phyloP scores from a whole-genome alignment of 2,329 filamentous ascomycete species.

The Fusarium xyrophilum region DNA sequence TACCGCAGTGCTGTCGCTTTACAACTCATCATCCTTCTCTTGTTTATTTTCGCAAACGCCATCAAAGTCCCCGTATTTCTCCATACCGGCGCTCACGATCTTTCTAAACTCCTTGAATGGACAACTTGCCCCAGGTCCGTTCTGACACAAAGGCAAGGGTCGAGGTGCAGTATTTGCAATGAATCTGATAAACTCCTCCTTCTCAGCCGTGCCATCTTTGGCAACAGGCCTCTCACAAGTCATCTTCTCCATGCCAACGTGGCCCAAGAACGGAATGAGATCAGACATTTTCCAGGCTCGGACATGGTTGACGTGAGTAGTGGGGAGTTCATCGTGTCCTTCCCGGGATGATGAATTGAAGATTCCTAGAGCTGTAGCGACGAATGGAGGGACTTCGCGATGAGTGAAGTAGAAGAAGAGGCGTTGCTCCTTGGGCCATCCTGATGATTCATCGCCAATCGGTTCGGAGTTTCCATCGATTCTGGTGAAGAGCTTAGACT shows the following conservation, averaged over 20 bases:
- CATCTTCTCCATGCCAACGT: slow-evolving; percentile 41
- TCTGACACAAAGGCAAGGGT: slow-evolving; percentile 32
- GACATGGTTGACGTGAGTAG: slow-evolving; percentile 33
- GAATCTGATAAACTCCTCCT: slow-evolving; percentile 34
- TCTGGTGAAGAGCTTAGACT: slow-evolving; percentile 21
- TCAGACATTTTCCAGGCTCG: slow-evolving; percentile 40
- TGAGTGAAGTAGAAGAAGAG: slow-evolving; percentile 38
- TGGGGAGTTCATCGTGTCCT: slow-evolving; percentile 34
- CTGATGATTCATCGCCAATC: background rate
- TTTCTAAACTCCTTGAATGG: slow-evolving; percentile 31
- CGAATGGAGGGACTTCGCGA: slow-evolving; percentile 36
- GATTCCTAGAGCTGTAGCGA: slow-evolving; percentile 34
- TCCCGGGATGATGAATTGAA: slow-evolving; percentile 34
- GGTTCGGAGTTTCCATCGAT: slow-evolving; percentile 9
- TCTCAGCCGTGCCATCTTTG: background rate
- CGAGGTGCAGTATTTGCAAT: slow-evolving; percentile 37
- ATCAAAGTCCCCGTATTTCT: slow-evolving; percentile 37
- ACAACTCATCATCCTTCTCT: slow-evolving; percentile 25
- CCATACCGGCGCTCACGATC: slow-evolving; percentile 27
- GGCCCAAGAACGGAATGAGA: slow-evolving; percentile 32
- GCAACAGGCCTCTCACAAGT: slow-evolving; percentile 13
- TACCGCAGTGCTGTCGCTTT: background rate
- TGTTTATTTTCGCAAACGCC: slow-evolving; percentile 29
- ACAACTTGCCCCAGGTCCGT: slow-evolving; percentile 32
- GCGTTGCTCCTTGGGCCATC: slow-evolving; percentile 30